Conservation (phyloP, 2,329 filamentous ascomycete species). For the Hypoxylon sp. region DNA sequence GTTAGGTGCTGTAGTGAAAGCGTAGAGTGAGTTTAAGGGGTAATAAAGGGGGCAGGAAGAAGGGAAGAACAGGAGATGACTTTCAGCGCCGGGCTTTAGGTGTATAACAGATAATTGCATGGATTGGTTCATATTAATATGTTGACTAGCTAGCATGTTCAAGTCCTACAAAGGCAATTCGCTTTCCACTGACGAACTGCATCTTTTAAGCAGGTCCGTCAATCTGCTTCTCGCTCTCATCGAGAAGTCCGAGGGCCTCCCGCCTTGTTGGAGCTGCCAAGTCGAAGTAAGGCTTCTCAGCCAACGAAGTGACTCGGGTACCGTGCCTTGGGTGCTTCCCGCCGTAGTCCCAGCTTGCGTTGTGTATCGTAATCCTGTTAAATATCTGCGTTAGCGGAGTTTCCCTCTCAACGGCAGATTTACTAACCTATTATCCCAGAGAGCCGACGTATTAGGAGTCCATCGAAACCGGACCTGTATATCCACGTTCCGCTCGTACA, state of each 20-base stretch:
- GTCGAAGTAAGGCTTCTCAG: slow-evolving; percentile 78
- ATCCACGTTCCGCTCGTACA: slow-evolving; percentile 76
- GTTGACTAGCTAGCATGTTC: too few relatives aligned
- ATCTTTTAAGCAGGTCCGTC: slow-evolving; percentile 43
- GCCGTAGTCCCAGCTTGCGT: slow-evolving; percentile 79
- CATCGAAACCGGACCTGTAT: slow-evolving; percentile 79
- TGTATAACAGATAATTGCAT: too few relatives aligned
- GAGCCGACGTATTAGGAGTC: slow-evolving; percentile 73
- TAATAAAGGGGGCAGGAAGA: too few relatives aligned
- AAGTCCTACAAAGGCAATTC: too few relatives aligned
- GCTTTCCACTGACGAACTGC: not conserved
- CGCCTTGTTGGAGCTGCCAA: slow-evolving; percentile 72
- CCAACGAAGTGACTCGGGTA: slow-evolving; percentile 76
- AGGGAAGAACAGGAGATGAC: too few relatives aligned
- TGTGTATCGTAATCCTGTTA: slow-evolving; percentile 75
- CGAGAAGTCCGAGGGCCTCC: slow-evolving; percentile 73
- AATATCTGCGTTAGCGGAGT: slow-evolving; percentile 1
- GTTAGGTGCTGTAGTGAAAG: too few relatives aligned
- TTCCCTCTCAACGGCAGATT: not conserved
- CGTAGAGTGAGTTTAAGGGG: too few relatives aligned
- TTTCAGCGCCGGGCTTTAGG: too few relatives aligned
- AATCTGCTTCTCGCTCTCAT: slow-evolving; percentile 61
- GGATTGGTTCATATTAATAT: too few relatives aligned
- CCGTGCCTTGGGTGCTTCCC: slow-evolving; percentile 75
- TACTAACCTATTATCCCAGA: slow-evolving; percentile 76